Evolutionary conservation across 2,329 filamentous ascomycete species (phyloP).

Genomic region (Diaporthe humulicola): DNA sequence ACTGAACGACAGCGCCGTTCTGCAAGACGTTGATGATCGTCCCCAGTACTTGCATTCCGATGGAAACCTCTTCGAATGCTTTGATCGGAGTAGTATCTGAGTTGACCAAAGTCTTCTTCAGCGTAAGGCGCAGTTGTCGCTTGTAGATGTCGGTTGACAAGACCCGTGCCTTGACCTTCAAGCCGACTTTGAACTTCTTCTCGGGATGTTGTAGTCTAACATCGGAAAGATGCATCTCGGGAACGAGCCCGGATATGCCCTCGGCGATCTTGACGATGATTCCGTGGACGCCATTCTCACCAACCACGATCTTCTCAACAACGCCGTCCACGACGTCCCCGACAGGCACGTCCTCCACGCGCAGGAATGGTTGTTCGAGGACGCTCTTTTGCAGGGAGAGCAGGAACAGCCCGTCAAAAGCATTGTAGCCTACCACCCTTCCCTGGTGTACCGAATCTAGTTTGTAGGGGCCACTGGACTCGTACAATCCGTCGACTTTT

Average conservation of each 20-base stretch:
- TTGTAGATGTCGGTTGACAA: constrained; percentile 82
- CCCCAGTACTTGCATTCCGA: constrained; percentile 84
- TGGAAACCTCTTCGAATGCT: constrained; percentile 78
- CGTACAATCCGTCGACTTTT: constrained; percentile 86
- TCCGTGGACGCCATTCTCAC: constrained; percentile 82
- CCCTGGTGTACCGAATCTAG: constrained; percentile 83
- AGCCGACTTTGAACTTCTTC: constrained; percentile 92
- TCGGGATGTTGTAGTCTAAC: constrained; percentile 91
- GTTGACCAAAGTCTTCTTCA: constrained; percentile 96
- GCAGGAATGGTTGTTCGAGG: constrained; percentile 88
- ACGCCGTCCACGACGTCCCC: constrained; percentile 85
- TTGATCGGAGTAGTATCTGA: constrained; percentile 86
- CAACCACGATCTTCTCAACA: constrained; percentile 87
- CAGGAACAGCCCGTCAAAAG: constrained; percentile 87
- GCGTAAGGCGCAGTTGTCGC: constrained; percentile 84
- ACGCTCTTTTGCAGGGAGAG: constrained; percentile 86
- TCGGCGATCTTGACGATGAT: constrained; percentile 88
- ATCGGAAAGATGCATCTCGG: constrained; percentile 90
- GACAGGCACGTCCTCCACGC: constrained; percentile 89
- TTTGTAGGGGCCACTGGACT: constrained; percentile 82
- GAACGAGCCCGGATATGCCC: constrained; percentile 88
- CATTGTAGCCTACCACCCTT: constrained; percentile 87
- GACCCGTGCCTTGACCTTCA: constrained; percentile 87
- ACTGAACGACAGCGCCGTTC: constrained; percentile 89
- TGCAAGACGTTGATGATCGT: constrained; percentile 86